Base-by-base conservation (phyloP, 192 early-diverging fungal genomes). In the Phycomyces blakesleeanus region DNA sequence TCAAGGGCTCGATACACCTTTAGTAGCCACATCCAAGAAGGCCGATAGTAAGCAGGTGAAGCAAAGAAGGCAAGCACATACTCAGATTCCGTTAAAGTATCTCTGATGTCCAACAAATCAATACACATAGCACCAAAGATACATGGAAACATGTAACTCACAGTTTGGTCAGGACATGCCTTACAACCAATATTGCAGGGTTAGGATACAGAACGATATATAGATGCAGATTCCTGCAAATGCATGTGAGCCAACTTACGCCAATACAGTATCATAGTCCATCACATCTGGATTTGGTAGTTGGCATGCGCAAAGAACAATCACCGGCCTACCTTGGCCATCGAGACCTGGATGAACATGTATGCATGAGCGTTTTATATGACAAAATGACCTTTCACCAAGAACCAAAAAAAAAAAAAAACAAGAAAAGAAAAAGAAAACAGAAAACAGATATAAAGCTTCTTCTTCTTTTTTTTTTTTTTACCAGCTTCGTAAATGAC, bases 1-100 rank as follows among this genome's bases (percentile, higher is more conserved):
- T 84, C 82, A 44, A 97, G 64, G 24, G 83, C 83, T 20, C 89
- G 74, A 67, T 97, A 95, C 15, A 91, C 91, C 63, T 80, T 87
- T 64, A 90, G 83, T 44, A 95, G 78, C 93, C 93, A 97, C 24
- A 80, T 70, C 87, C 91, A 87, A 9, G 78, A 82, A 40, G 95
- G 95, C 51, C 87, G 85, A 76, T 93, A 86, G 22, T 81, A 58
- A 14, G 85, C 86, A 50, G 87, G 90, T 25, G 87, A 85, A 0
- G 91, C 79, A 70, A 97, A 92, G 59, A 97, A 76, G 12, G 95
- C 91, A 15, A 97, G 75, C 12, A 89, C 87, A 70, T 97, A 97
- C 66, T 93, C 93, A 62, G 80, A 92, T 67, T 94, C 91, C 10
- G 93, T 93, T 75, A 92, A 88, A 40, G 88, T 77, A 56, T 93